A percentile compares a stretch with the other conserved stretches of the same genome.
phyloP scores from a whole-genome alignment of 352 stramenopile species.

The Globisporangium iwayamae region DNA sequence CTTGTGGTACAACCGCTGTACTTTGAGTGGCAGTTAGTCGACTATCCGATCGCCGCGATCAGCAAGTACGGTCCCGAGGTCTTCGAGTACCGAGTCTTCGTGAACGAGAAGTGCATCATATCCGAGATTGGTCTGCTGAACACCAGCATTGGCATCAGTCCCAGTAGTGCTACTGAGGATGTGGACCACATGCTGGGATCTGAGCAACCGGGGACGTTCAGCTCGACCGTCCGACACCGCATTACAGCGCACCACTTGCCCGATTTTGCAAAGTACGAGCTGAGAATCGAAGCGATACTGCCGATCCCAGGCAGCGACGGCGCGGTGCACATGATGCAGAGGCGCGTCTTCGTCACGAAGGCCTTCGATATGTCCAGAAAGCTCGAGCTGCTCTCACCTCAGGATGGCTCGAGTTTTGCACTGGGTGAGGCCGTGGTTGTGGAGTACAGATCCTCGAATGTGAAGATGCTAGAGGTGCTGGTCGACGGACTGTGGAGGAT shows the following conservation, averaged over 20 bases:
- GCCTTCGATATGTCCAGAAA: conserved; percentile 11
- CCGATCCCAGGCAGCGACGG: conserved; percentile 33
- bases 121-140: conserved; percentile 38
- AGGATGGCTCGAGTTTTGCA: conserved; percentile 22
- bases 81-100: conserved; percentile 36
- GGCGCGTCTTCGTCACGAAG: conserved; percentile 24
- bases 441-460: conserved; percentile 36
- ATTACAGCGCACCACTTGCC: conserved; percentile 13
- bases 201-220: conserved; percentile 6
- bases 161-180: conserved; percentile 1
- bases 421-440: conserved; percentile 25
- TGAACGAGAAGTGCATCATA: conserved; percentile 30
- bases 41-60: conserved; percentile 37
- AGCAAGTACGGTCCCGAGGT: conserved; percentile 36
- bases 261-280: conserved; percentile 7
- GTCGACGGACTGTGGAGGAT: conserved; percentile 29
- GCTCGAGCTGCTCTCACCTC: conserved; percentile 25
- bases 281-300: conserved; percentile 38
- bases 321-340: conserved; percentile 25
- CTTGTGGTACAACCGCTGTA: conserved; percentile 17
- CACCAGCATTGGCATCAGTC: conserved; percentile 2
- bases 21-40: conserved; percentile 34
- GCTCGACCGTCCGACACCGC: conserved; percentile 19
- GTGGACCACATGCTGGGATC: not conserved
- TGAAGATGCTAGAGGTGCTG: conserved; percentile 25